These are phyloP conservation scores for Themeda triandra DNA, from an alignment of 176 grass and related monocot genomes.

Conservation along the genomic window DNA sequence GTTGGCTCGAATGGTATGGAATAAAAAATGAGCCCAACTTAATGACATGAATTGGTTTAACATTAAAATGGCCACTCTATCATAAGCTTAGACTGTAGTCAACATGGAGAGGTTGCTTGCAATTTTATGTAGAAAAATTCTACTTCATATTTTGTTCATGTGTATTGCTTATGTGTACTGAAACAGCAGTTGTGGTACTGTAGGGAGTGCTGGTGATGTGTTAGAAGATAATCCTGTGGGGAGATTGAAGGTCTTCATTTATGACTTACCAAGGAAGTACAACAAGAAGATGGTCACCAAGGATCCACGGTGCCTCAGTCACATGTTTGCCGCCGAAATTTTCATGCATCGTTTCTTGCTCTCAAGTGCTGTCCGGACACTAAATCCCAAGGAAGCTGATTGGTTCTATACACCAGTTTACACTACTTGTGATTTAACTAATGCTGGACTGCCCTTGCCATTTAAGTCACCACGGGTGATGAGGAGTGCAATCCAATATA, in stretches of 20 bases:
- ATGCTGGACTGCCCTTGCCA: conserved; percentile 75
- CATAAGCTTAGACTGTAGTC: not conserved
- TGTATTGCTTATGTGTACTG: not conserved
- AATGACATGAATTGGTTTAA: not conserved
- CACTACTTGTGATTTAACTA: conserved; percentile 84
- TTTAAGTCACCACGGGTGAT: conserved; percentile 94
- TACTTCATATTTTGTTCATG: not conserved
- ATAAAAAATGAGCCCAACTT: not conserved
- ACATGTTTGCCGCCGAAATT: conserved; percentile 98
- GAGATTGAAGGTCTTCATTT: conserved; percentile 87
- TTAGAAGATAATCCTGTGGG: conserved; percentile 95
- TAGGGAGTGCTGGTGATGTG: conserved; percentile 96
- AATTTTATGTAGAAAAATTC: not conserved
- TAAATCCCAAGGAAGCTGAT: conserved; percentile 91
- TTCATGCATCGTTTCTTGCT: conserved; percentile 97
- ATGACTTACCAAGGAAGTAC: conserved; percentile 94
- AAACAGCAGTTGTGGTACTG: conserved; percentile 8
- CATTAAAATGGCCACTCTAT: not conserved
- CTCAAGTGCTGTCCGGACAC: conserved; percentile 79
- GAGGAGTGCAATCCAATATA: conserved; percentile 82
- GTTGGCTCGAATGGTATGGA: not conserved
- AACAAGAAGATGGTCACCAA: conserved; percentile 94
- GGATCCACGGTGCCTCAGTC: conserved; percentile 83
- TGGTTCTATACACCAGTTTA: conserved; percentile 98
- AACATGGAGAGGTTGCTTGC: not conserved